A percentile compares a stretch with the other conserved stretches of the same genome.
Conservation (phyloP, 257 asterid genomes). For the Nyctanthes arbortristis region DNA sequence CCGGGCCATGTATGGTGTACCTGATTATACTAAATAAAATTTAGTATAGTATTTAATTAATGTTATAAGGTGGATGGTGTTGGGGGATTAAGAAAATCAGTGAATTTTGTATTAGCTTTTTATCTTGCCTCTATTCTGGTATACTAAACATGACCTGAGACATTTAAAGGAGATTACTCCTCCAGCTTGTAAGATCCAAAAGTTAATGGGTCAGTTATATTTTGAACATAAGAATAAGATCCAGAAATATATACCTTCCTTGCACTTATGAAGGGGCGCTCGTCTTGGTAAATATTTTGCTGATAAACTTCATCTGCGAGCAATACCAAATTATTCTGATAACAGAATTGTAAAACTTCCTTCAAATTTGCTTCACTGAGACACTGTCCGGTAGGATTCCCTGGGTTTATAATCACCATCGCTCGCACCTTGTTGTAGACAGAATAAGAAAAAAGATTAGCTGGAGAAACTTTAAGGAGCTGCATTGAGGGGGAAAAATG, state of each 20-base stretch:
- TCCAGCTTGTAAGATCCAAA: neutral
- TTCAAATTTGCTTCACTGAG: constrained; percentile 78
- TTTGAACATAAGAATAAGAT: too few relatives aligned
- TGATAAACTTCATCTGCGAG: constrained; percentile 99
- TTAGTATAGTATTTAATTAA: too few relatives aligned
- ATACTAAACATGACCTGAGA: neutral
- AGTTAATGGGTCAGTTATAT: neutral
- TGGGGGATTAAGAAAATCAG: too few relatives aligned
- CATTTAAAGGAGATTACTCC: neutral
- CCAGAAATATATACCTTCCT: constrained; percentile 60
- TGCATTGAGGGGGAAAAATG: too few relatives aligned
- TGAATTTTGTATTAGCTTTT: too few relatives aligned
- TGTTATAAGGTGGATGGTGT: too few relatives aligned
- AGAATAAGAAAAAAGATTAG: neutral
- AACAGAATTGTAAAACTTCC: constrained; percentile 69
- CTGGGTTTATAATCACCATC: constrained; percentile 98
- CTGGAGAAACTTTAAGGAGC: neutral
- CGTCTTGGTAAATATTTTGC: constrained; percentile 97
- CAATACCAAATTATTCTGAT: constrained; percentile 75
- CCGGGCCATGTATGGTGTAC: too few relatives aligned
- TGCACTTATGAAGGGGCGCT: constrained; percentile 91
- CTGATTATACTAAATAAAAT: too few relatives aligned
- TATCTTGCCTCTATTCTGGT: neutral
- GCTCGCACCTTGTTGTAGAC: constrained; percentile 75
- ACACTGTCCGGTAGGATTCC: constrained; percentile 98